A percentile compares a stretch with the other conserved stretches of the same genome.
These are phyloP conservation scores for Macrolepiota dolichaula DNA, from an alignment of 768 basidiomycete genomes.

Conservation along the genomic window DNA sequence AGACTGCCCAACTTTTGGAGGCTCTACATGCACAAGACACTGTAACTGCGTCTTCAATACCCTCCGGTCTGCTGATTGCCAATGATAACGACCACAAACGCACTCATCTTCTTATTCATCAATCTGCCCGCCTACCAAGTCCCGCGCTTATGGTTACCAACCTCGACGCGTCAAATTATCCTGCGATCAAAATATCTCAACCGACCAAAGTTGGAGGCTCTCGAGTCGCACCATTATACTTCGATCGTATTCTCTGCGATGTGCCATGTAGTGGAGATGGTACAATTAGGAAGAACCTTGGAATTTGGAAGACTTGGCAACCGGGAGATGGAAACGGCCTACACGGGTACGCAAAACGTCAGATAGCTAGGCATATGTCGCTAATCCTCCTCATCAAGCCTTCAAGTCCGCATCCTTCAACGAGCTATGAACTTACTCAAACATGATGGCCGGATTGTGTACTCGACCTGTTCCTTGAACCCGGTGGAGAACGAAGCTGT, in stretches of 20 bases:
- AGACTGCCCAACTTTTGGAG: constrained; percentile 96
- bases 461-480: constrained; percentile 97
- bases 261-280: constrained; percentile 99
- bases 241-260: constrained; percentile 93
- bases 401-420: constrained; percentile 89
- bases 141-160: constrained; percentile 95
- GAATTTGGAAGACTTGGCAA: constrained; percentile 93
- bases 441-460: constrained; percentile 84
- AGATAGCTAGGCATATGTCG: constrained; percentile 4
- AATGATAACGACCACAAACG: constrained; percentile 96
- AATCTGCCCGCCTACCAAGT: constrained; percentile 89
- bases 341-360: constrained; percentile 53
- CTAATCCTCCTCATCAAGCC: constrained; percentile 36
- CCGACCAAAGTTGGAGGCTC: constrained; percentile 27
- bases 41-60: constrained; percentile 58
- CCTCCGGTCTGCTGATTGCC: constrained; percentile 85
- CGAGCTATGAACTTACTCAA: constrained; percentile 91
- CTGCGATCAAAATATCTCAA: constrained; percentile 53
- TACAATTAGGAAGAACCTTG: constrained; percentile 90
- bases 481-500: constrained; percentile 98
- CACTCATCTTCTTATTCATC: constrained; percentile 95
- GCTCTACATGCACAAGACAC: constrained; percentile 83
- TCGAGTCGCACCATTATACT: constrained; percentile 55
- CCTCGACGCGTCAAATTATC: constrained; percentile 88
- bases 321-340: constrained; percentile 87